Conservation (phyloP, 129 eudicot genomes). For the Lactuca sativa region DNA sequence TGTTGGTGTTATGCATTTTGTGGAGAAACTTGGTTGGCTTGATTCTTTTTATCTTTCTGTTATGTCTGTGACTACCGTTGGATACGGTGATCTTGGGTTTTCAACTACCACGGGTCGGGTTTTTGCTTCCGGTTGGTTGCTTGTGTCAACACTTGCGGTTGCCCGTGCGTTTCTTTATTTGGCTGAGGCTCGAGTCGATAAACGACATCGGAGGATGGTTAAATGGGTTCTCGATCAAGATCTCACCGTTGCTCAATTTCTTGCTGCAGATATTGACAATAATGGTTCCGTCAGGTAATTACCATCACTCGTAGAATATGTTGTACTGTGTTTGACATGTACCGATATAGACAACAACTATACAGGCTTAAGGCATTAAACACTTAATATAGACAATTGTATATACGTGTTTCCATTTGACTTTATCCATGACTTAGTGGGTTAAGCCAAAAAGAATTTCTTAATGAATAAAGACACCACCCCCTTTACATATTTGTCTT, state of each 20-base stretch:
- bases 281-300: slow-evolving; percentile 73
- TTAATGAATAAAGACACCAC: too few species aligned
- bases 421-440: too few species aligned
- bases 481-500: not conserved
- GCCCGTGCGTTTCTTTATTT: slow-evolving; percentile 80
- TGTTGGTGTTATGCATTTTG: slow-evolving; percentile 49
- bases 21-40: slow-evolving; percentile 62
- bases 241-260: slow-evolving; percentile 61
- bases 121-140: slow-evolving; percentile 71
- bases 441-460: too few species aligned
- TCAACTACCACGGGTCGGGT: slow-evolving; percentile 47
- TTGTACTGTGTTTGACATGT: not conserved
- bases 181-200: slow-evolving; percentile 73
- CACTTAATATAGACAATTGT: too few species aligned
- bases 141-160: slow-evolving; percentile 73
- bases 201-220: slow-evolving; percentile 60
- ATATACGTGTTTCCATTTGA: too few species aligned
- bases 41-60: slow-evolving; percentile 69
- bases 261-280: slow-evolving; percentile 70
- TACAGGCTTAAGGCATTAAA: too few species aligned
- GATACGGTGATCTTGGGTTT: slow-evolving; percentile 75
- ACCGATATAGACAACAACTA: not conserved
- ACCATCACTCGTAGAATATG: too few species aligned
- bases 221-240: slow-evolving; percentile 70
- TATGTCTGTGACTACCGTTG: slow-evolving; percentile 88